Evolutionary conservation across 352 stramenopile genomes (phyloP).

Genomic region (Phytophthora brassicae): DNA sequence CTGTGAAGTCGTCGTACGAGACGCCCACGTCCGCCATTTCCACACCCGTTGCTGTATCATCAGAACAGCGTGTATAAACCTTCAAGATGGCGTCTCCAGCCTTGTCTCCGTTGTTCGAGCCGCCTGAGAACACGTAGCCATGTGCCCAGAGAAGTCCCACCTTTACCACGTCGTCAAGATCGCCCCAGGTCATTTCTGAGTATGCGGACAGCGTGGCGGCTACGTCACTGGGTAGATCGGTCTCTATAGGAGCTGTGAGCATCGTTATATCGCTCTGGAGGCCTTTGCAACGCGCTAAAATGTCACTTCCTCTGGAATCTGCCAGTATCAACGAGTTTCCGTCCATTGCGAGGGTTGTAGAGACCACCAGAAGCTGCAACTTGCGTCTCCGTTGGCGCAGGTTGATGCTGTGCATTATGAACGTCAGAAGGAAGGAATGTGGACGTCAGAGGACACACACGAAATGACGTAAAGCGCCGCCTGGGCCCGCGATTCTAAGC

Average conservation of each 20-base stretch:
- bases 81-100: slow-evolving; percentile 21
- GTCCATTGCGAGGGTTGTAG: slow-evolving; percentile 21
- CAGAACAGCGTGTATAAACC: slow-evolving; percentile 44
- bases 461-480: not conserved
- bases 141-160: slow-evolving; percentile 50
- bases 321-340: not conserved
- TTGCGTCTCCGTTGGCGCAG: slow-evolving; percentile 13
- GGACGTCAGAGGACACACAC: not conserved
- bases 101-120: slow-evolving; percentile 19
- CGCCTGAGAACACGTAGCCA: slow-evolving; percentile 45
- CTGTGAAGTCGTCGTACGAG: slow-evolving; percentile 28
- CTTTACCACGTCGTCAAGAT: slow-evolving; percentile 42
- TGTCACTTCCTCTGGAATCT: slow-evolving; percentile 12
- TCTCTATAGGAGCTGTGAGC: slow-evolving; percentile 4
- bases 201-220: slow-evolving; percentile 19
- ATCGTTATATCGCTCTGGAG: slow-evolving; percentile 20
- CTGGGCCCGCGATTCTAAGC: not conserved
- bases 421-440: too few species aligned
- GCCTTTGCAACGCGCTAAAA: slow-evolving; percentile 27
- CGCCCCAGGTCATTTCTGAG: slow-evolving; percentile 27
- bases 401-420: slow-evolving; percentile 12
- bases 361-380: slow-evolving; percentile 16
- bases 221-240: slow-evolving; percentile 22
- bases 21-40: slow-evolving; percentile 40
- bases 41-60: slow-evolving; percentile 8